A percentile compares a stretch with the other conserved stretches of the same genome.
phyloP scores from a whole-genome alignment of 2,329 filamentous ascomycete genomes.

The Chaetothyriales sp. region DNA sequence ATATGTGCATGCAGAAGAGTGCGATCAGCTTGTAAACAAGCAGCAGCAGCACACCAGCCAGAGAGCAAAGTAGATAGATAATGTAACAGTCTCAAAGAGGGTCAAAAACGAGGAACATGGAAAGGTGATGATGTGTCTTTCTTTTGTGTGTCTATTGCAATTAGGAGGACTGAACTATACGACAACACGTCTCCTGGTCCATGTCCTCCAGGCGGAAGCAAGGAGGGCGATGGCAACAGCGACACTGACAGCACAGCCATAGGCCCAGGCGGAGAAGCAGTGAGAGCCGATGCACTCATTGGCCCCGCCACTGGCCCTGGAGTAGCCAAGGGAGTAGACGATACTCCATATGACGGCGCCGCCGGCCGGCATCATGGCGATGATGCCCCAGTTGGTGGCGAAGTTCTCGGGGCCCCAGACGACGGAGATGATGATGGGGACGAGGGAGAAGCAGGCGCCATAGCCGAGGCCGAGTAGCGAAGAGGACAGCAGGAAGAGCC shows the following conservation, averaged over 20 bases:
- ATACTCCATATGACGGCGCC: slow-evolving; percentile 83
- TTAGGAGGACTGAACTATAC: slow-evolving; percentile 27
- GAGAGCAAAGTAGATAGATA: background rate
- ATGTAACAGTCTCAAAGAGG: too few relatives aligned
- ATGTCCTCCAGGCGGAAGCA: slow-evolving; percentile 72
- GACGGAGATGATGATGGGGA: slow-evolving; percentile 84
- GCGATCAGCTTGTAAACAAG: too few relatives aligned
- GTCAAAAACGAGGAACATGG: background rate
- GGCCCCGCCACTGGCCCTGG: slow-evolving; percentile 28
- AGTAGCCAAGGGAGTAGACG: slow-evolving; percentile 51
- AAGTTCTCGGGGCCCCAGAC: slow-evolving; percentile 99
- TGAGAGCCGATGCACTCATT: slow-evolving; percentile 60
- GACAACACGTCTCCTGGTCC: slow-evolving; percentile 61
- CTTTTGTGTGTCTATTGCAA: background rate
- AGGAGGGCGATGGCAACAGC: slow-evolving; percentile 62
- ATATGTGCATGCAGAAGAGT: too few relatives aligned
- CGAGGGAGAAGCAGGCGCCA: slow-evolving; percentile 76
- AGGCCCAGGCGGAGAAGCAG: slow-evolving; percentile 86
- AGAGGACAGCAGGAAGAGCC: slow-evolving; percentile 75
- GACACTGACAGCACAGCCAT: slow-evolving; percentile 53
- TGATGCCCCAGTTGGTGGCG: slow-evolving; percentile 92
- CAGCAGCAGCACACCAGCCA: background rate
- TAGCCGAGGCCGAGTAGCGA: slow-evolving; percentile 79
- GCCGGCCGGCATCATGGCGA: slow-evolving; percentile 76
- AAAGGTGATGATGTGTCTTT: background rate